Percentiles rank a stretch among this genome's conserved stretches.
Evolutionary conservation across 495 filamentous ascomycete genomes (phyloP).

Genomic region (Baudoinia panamericana): DNA sequence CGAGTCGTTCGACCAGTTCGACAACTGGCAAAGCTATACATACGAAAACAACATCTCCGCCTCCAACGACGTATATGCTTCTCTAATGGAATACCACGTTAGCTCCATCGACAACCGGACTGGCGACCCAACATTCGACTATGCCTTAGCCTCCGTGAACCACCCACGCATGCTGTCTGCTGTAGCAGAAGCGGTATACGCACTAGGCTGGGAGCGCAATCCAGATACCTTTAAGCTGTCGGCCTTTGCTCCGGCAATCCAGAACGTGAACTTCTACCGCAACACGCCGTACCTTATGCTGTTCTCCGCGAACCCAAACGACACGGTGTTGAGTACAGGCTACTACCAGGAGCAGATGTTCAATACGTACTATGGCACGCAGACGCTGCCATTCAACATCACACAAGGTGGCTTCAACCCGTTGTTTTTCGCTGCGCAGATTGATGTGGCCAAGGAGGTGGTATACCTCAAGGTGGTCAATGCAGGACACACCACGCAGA

Average conservation of each 20-base stretch:
- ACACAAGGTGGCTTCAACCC: slow-evolving; percentile 29
- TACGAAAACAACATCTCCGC: slow-evolving; percentile 1
- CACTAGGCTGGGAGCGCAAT: slow-evolving; percentile 25
- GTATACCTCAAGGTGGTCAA: slow-evolving; percentile 29
- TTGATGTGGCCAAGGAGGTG: slow-evolving; percentile 18
- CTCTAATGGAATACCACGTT: slow-evolving; percentile 23
- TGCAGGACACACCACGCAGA: slow-evolving; percentile 26
- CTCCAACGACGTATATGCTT: slow-evolving; percentile 12
- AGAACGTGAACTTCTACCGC: slow-evolving; percentile 36
- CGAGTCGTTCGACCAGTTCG: slow-evolving; percentile 19
- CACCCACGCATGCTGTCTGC: slow-evolving; percentile 22
- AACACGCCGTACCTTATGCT: slow-evolving; percentile 31
- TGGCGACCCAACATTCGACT: slow-evolving; percentile 19
- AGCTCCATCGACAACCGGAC: slow-evolving; percentile 16
- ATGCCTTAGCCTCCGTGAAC: slow-evolving; percentile 8
- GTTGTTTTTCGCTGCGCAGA: slow-evolving; percentile 34
- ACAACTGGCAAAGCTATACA: slow-evolving; percentile 26
- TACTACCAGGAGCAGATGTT: slow-evolving; percentile 33
- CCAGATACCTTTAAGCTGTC: slow-evolving; percentile 22
- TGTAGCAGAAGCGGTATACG: slow-evolving; percentile 25
- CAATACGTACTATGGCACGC: slow-evolving; percentile 31
- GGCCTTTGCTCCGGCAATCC: slow-evolving; percentile 35
- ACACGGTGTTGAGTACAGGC: slow-evolving; percentile 34
- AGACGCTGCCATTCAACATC: slow-evolving; percentile 34
- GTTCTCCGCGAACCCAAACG: slow-evolving; percentile 33